Percentiles rank a stretch among this genome's conserved stretches.
Conservation (phyloP, 2,329 filamentous ascomycete species). For the Apiospora malaysiana region DNA sequence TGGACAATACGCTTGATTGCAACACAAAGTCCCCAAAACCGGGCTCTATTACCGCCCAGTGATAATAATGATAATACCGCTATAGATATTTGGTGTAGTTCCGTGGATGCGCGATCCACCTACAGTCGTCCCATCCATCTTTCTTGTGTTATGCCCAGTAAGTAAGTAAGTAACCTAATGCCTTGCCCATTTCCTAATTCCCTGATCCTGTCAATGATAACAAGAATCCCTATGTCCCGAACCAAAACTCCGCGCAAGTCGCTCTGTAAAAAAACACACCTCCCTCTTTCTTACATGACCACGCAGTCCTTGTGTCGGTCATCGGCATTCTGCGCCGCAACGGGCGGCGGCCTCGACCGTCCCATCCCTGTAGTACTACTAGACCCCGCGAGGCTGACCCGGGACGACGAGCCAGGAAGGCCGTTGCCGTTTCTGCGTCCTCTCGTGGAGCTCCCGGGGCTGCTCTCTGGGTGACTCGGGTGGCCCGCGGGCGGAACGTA, state of each 20-base stretch:
- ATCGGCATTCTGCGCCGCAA: not conserved
- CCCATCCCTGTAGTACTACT: not conserved
- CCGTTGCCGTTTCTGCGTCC: not conserved
- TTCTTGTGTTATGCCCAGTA: not conserved
- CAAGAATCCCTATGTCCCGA: not conserved
- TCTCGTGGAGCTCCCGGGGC: slow-evolving; percentile 29
- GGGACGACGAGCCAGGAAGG: not conserved
- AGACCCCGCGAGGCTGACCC: not conserved
- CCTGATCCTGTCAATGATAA: not conserved
- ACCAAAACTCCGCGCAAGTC: slow-evolving; percentile 1
- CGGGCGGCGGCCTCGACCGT: not conserved
- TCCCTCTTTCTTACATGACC: not conserved
- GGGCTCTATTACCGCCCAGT: not conserved
- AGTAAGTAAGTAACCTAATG: no score
- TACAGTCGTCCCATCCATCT: not conserved
- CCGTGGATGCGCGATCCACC: not conserved
- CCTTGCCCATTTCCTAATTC: not conserved
- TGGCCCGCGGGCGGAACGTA: slow-evolving; percentile 60
- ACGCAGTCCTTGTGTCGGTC: slow-evolving; percentile 12
- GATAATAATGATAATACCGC: not conserved
- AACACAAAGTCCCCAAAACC: not conserved
- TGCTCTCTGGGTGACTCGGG: slow-evolving; percentile 54
- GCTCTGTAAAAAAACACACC: not conserved
- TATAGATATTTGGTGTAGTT: not conserved
- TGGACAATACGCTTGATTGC: no score